These are phyloP conservation scores for Salvia miltiorrhiza DNA, from an alignment of 257 asterid species.

Conservation along the genomic window DNA sequence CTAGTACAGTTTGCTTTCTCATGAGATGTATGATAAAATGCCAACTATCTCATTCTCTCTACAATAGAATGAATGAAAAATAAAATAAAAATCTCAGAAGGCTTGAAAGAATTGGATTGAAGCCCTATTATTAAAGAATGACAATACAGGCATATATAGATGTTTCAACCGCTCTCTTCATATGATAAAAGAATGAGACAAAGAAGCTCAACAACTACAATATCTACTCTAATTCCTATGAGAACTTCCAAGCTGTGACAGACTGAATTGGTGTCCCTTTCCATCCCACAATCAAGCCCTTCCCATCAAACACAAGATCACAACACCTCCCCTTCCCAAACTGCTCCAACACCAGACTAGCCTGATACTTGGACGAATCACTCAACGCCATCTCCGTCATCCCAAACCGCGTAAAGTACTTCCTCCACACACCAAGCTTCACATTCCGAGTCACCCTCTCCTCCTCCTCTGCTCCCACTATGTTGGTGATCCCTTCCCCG, in stretches of 20 bases:
- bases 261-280: constrained; percentile 50
- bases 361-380: constrained; percentile 46
- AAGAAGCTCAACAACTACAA: not conserved
- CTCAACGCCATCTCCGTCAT: constrained; percentile 47
- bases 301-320: constrained; percentile 39
- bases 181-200: not conserved
- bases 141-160: not conserved
- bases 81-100: not conserved
- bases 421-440: constrained; percentile 68
- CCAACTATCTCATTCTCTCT: too few relatives aligned
- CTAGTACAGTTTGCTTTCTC: too few relatives aligned
- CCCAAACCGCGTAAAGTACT: constrained; percentile 44
- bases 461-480: constrained; percentile 47
- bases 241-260: constrained; percentile 44
- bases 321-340: constrained; percentile 37
- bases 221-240: not conserved
- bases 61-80: too few relatives aligned
- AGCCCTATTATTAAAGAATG: not conserved
- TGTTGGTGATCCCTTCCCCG: constrained; percentile 53
- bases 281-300: constrained; percentile 45
- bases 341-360: constrained; percentile 36
- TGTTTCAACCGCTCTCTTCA: not conserved
- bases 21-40: too few relatives aligned
- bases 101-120: not conserved
- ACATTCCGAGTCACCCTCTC: constrained; percentile 50